Base-by-base conservation (phyloP, 805 yeast species). In the Cephaloascus albidus region DNA sequence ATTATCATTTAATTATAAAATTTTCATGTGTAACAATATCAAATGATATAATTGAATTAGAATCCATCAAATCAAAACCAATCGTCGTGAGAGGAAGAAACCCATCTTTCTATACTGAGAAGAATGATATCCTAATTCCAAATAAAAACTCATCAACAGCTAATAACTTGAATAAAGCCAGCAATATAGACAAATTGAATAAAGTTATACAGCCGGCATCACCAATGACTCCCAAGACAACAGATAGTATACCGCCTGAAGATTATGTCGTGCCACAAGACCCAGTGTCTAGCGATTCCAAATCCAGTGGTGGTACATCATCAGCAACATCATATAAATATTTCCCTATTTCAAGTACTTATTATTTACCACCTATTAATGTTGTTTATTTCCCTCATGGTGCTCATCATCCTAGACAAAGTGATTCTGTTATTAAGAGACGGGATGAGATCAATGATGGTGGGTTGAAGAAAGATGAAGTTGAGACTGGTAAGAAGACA, bases 341-440 rank as follows among this genome's bases (percentile, higher is more conserved):
- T 44, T 68, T 63, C 48, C 75, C 74, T 0, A 61, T 70, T 4
- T 64, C 65, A 43, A 64, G 59, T 40, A 70, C 67, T n/a, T 70
- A 69, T 46, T 70, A 68, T 44, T 47, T 68, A 31, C 75, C 75
- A 3, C 75, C 76, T 3, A 62, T 70, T 27, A 65, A 68, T 45
- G 72, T 60, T 30, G 74, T 65, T 20, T 70, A 69, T 47, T 68
- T 70, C 45, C 76, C 76, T 0, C 76, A 70, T 45, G 58, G 69
- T 14, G 70, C 66, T 3, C 74, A 68, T 40, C 73, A 60, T 37
- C 40, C 43, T 27, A 48, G 44, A 16, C 40, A 34, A 3, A 43
- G 41, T 41, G 36, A 52, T 33, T 38, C 38, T 3, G 41, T 33
- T 5, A 36, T 37, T 16, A n/a, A 36, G 30, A 38, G 44, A 28